Percentiles rank a stretch among this genome's conserved stretches.
These are phyloP conservation scores for Fomes fomentarius DNA, from an alignment of 1,284 basidiomycete genomes.

Conservation along the genomic window DNA sequence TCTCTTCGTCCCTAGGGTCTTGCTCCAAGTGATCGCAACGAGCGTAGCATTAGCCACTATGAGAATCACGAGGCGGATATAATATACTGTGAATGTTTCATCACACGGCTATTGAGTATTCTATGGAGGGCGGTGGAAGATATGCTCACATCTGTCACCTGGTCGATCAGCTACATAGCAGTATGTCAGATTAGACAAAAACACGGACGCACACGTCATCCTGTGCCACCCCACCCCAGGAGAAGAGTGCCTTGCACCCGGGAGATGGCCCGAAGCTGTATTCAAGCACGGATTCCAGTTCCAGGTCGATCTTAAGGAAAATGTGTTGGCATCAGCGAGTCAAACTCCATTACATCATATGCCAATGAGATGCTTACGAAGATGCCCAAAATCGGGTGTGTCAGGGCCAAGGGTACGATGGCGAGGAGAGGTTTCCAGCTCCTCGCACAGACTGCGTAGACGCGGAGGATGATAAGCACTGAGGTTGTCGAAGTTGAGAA, in stretches of 20 bases:
- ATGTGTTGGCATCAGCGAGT: too few species aligned
- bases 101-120: too few species aligned
- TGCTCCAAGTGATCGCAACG: not conserved
- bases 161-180: not conserved
- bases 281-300: too few species aligned
- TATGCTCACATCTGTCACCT: not conserved
- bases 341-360: too few species aligned
- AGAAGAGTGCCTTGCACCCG: not conserved
- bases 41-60: not conserved
- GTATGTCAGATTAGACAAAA: not conserved
- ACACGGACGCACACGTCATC: not conserved
- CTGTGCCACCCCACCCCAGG: not conserved
- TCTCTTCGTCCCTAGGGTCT: not conserved
- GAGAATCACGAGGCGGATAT: not conserved
- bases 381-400: not conserved
- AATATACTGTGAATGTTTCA: not conserved
- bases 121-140: not conserved
- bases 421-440: not conserved
- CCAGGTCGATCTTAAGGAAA: too few species aligned
- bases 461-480: not conserved
- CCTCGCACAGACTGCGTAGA: not conserved
- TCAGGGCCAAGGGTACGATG: not conserved
- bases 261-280: not conserved
- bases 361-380: not conserved
- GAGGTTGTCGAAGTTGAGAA: too few species aligned